A percentile compares a stretch with the other conserved stretches of the same genome.
phyloP scores from a whole-genome alignment of 495 filamentous ascomycete species.

The Aeminium ludgeri region DNA sequence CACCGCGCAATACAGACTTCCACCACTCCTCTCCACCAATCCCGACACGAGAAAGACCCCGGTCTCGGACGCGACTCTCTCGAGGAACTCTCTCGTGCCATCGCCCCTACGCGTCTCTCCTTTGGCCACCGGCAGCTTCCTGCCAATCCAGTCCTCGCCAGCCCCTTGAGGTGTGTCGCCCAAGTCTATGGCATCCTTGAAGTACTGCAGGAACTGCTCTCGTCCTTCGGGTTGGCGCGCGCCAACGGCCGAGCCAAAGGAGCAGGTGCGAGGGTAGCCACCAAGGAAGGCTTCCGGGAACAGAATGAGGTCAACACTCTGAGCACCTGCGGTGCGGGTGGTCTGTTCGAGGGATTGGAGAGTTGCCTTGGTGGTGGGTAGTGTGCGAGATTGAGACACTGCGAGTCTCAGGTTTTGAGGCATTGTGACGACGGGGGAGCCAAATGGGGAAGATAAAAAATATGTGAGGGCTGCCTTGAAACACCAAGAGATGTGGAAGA shows the following conservation, averaged over 20 bases:
- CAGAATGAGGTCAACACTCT: conserved; percentile 58
- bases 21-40: conserved; percentile 61
- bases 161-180: conserved; percentile 69
- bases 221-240: conserved; percentile 48
- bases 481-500: too few species aligned
- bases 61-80: conserved; percentile 54
- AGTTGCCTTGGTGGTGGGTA: conserved; percentile 43
- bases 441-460: too few species aligned
- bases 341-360: conserved; percentile 45
- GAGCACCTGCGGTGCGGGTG: conserved; percentile 31
- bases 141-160: conserved; percentile 53
- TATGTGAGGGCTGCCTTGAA: too few species aligned
- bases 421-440: conserved; percentile 16
- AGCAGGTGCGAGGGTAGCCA: conserved; percentile 74
- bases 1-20: conserved; percentile 68
- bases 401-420: conserved; percentile 45
- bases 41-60: conserved; percentile 68
- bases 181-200: conserved; percentile 60
- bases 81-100: conserved; percentile 68
- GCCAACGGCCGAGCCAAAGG: conserved; percentile 62
- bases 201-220: conserved; percentile 74
- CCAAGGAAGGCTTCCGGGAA: conserved; percentile 91
- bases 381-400: conserved; percentile 61
- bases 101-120: conserved; percentile 43
- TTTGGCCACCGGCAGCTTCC: conserved; percentile 37